A percentile compares a stretch with the other conserved stretches of the same genome.
Evolutionary conservation across 2,329 filamentous ascomycete species (phyloP).

Genomic region (Neofusicoccum cordaticola): DNA sequence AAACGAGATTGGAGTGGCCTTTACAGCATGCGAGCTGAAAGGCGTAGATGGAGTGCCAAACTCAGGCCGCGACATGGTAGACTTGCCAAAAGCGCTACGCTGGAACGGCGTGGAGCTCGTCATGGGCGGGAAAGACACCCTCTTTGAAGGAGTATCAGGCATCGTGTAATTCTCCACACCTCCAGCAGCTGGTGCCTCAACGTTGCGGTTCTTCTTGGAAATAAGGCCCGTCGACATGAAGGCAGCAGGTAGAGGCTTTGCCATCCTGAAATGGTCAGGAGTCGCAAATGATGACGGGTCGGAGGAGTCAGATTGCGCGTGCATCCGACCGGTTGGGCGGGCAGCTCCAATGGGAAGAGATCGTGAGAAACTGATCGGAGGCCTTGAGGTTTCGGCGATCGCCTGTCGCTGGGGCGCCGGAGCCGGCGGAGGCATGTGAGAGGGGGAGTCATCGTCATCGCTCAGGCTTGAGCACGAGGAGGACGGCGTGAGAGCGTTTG

Average conservation of each 20-base stretch:
- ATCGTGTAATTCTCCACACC: slow-evolving; percentile 62
- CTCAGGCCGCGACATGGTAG: slow-evolving; percentile 64
- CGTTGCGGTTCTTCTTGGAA: slow-evolving; percentile 83
- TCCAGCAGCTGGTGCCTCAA: slow-evolving; percentile 61
- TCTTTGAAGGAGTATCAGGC: slow-evolving; percentile 96
- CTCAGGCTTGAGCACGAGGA: slow-evolving; percentile 74
- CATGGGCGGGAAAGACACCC: slow-evolving; percentile 69
- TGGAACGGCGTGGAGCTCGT: slow-evolving; percentile 45
- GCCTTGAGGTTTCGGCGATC: slow-evolving; percentile 25
- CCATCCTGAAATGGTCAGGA: slow-evolving; percentile 71
- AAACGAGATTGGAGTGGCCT: slow-evolving; percentile 67
- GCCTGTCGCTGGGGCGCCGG: slow-evolving; percentile 21
- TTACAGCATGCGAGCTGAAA: slow-evolving; percentile 63
- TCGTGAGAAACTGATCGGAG: slow-evolving; percentile 59
- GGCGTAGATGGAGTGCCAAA: slow-evolving; percentile 81
- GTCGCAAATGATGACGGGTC: slow-evolving; percentile 63
- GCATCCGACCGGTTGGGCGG: slow-evolving; percentile 45
- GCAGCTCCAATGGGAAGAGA: slow-evolving; percentile 68
- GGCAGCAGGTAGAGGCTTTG: slow-evolving; percentile 73
- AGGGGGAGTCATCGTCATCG: slow-evolving; percentile 64
- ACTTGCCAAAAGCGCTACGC: slow-evolving; percentile 59
- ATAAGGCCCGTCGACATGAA: slow-evolving; percentile 94
- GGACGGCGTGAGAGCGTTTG: slow-evolving; percentile 80
- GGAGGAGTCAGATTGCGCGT: slow-evolving; percentile 49
- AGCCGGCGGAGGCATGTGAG: slow-evolving; percentile 53